Evolutionary conservation across 768 basidiomycete species (phyloP).

Genomic region (Pluteus cervinus): DNA sequence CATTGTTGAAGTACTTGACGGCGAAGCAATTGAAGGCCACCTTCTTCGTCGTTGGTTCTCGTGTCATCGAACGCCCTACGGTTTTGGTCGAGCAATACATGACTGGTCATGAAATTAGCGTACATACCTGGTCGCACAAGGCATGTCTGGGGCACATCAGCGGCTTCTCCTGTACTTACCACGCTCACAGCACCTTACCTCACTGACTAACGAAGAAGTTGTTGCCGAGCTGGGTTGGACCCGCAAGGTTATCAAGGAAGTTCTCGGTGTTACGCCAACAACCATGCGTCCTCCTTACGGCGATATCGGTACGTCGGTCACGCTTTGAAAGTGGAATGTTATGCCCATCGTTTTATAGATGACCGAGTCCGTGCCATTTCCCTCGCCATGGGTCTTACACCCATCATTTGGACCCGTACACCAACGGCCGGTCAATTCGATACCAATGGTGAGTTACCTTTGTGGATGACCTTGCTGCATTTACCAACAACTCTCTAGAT

Average conservation of each 20-base stretch:
- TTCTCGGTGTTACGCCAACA: conserved; percentile 71
- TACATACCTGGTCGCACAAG: conserved; percentile 90
- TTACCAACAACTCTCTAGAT: conserved; percentile 35
- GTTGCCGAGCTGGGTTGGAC: conserved; percentile 95
- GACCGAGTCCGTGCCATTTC: conserved; percentile 90
- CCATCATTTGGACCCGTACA: conserved; percentile 84
- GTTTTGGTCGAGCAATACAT: conserved; percentile 79
- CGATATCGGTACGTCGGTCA: conserved; percentile 65
- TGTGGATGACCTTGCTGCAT: background rate
- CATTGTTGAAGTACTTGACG: conserved; percentile 66
- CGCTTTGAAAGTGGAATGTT: too few relatives aligned
- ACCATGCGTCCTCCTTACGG: conserved; percentile 80
- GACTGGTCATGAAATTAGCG: conserved; percentile 72
- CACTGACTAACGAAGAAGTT: conserved; percentile 72
- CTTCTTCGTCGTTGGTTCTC: conserved; percentile 89
- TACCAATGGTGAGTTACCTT: conserved; percentile 50
- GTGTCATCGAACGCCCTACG: conserved; percentile 70
- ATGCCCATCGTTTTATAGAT: conserved; percentile 36
- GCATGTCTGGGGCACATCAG: conserved; percentile 20
- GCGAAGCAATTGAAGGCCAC: conserved; percentile 66
- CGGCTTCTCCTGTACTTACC: conserved; percentile 6
- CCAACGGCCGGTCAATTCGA: conserved; percentile 54
- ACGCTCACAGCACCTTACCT: conserved; percentile 47
- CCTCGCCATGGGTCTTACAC: conserved; percentile 85
- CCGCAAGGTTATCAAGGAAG: conserved; percentile 72